phyloP scores from a whole-genome alignment of 306 rosid genomes.

The Begonia peltatifolia region DNA sequence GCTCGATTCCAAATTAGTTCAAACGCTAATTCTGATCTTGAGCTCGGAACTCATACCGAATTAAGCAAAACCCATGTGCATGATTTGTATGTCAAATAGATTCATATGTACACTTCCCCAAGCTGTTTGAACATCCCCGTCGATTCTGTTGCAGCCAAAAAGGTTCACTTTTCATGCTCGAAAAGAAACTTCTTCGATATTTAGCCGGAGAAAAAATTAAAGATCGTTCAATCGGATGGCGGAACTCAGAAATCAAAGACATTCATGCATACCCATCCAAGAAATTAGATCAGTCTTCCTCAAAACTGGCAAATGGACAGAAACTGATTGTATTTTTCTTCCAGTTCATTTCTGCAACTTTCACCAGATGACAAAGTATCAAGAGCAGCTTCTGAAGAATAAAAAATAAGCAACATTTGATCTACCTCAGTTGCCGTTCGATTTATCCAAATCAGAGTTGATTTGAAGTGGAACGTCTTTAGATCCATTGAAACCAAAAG shows the following conservation, averaged over 20 bases:
- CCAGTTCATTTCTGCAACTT: constrained; percentile 23
- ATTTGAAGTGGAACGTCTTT: constrained; percentile 17
- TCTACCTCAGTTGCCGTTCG: constrained; percentile 13
- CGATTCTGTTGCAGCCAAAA: neutral
- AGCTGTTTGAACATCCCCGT: constrained; percentile 1
- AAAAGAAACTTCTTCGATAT: constrained; percentile 4
- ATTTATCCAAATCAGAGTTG: constrained; percentile 19
- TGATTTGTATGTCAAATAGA: neutral
- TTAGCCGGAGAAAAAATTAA: constrained; percentile 5
- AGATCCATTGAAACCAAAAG: constrained; percentile 19
- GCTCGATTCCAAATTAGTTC: too few relatives aligned
- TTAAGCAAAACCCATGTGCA: too few relatives aligned
- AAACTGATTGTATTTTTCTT: constrained; percentile 16
- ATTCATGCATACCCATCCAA: neutral
- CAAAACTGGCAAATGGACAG: constrained; percentile 3
- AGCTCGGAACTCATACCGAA: too few relatives aligned
- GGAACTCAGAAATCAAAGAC: neutral
- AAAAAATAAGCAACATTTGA: constrained; percentile 5
- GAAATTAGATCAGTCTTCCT: constrained; percentile 18
- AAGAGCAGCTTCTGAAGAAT: constrained; percentile 23
- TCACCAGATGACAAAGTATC: constrained; percentile 21
- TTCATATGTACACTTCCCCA: neutral
- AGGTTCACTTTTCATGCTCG: constrained; percentile 1
- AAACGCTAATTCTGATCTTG: too few relatives aligned
- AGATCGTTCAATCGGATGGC: neutral